Base-by-base conservation (phyloP, 108 stramenopile species). In the Discostella pseudostelligera region DNA sequence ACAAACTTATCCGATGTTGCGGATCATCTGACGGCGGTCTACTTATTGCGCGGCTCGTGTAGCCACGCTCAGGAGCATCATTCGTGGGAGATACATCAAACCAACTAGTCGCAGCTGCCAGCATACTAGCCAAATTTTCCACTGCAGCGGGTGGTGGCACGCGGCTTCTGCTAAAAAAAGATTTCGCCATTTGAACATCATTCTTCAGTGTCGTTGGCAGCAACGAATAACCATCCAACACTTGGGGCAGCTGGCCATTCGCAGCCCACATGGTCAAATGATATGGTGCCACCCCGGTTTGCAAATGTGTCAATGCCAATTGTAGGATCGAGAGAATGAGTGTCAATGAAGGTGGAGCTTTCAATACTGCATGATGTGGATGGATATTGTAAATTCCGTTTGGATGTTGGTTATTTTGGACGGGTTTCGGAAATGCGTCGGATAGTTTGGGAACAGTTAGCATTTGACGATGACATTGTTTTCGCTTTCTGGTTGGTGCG, bases 161-260 rank as follows among this genome's bases (percentile, higher is more conserved):
- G 25, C 39, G 39, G 32, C 54, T 75, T 59, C 57, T 62, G 21
- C 55, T 55, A 61, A 89, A 65, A 73, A 84, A 56, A 4, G 55
- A 21, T 21, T 76, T 65, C 20, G 84, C 63, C 26, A 61, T 60
- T 17, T 26, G 37, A 1, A 88, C 63, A 21, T 19, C 32, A 22
- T 74, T 62, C 47, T 71, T 74, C 60, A 84, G 40, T 16, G 45
- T 13, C 14, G 57, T 22, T 21, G 79, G 58, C 32, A 88, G 63
- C 46, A 85, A 47, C 9, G 45, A 48, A 64, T 69, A 84, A 2
- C 83, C 87, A 63, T 85, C 82, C 59, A 82, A 58, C 10, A 83
- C 75, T 58, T 76, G 69, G 20, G 84, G 83, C 5, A 88, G 45
- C 26, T 59, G 62, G n/a, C 87, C 87, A 72, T 80, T 82, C 8